Percentiles rank a stretch among this genome's conserved stretches.
phyloP scores from a whole-genome alignment of 257 asterid species.

The Nicotiana otophora region DNA sequence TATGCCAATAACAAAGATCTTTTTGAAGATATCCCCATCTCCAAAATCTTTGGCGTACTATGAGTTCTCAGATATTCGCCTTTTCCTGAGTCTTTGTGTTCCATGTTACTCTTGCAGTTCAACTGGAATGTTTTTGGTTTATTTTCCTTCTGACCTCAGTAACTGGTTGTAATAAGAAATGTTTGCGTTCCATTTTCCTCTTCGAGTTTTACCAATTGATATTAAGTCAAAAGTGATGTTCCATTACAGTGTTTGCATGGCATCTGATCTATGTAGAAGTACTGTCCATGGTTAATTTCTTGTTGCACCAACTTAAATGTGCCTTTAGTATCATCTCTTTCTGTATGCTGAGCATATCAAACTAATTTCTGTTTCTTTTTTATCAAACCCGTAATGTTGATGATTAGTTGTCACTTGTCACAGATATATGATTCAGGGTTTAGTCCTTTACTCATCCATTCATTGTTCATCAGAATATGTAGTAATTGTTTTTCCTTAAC shows the following conservation, averaged over 20 bases:
- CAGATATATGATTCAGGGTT: neutral
- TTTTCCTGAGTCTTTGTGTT: neutral
- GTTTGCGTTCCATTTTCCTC: neutral
- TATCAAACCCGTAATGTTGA: neutral
- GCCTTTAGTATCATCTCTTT: neutral
- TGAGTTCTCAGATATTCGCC: neutral
- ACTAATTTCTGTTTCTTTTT: neutral
- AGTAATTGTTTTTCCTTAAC: neutral
- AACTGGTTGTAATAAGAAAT: neutral
- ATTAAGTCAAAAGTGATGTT: neutral
- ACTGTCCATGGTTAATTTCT: neutral
- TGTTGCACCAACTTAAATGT: conserved; percentile 5
- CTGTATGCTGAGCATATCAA: neutral
- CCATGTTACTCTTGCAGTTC: neutral
- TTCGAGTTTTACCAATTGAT: neutral
- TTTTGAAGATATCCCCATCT: neutral
- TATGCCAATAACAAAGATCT: neutral
- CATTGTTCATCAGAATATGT: neutral
- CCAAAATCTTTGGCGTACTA: neutral
- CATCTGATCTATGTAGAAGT: neutral
- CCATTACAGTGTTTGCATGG: neutral
- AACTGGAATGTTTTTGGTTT: neutral
- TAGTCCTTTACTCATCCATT: neutral
- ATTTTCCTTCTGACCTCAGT: neutral
- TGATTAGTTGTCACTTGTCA: neutral